Conservation (phyloP, 345 rosid genomes). For the Citrus cavaleriei region DNA sequence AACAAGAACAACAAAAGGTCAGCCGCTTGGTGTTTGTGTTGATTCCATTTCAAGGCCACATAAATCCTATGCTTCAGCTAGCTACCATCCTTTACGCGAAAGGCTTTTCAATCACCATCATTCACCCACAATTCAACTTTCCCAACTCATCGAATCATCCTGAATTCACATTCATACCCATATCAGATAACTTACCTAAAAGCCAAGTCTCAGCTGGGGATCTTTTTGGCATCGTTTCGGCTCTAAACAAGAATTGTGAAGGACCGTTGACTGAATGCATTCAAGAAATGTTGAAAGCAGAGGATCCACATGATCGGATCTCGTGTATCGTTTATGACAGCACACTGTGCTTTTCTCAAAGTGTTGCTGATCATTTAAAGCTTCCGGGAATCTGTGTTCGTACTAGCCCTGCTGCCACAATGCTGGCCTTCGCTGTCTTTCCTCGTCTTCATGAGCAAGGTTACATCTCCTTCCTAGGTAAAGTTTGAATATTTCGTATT, state of each 20-base stretch:
- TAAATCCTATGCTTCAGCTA: conserved; percentile 41
- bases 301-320: not conserved
- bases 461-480: conserved; percentile 16
- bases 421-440: conserved; percentile 4
- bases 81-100: conserved; percentile 27
- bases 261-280: conserved; percentile 16
- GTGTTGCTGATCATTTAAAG: conserved; percentile 22
- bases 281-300: conserved; percentile 5
- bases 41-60: conserved; percentile 36
- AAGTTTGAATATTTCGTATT: not conserved
- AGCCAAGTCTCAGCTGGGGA: not conserved
- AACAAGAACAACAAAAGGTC: not conserved
- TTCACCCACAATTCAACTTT: conserved; percentile 30
- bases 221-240: not conserved
- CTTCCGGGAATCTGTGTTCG: conserved; percentile 21
- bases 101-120: conserved; percentile 31
- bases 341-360: conserved; percentile 25
- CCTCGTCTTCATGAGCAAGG: conserved; percentile 20
- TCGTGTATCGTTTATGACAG: conserved; percentile 31
- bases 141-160: conserved; percentile 21
- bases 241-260: conserved; percentile 20
- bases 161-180: conserved; percentile 18
- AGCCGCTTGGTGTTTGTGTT: conserved; percentile 27
- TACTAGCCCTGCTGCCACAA: conserved; percentile 17
- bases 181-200: conserved; percentile 13